These are phyloP conservation scores for Cetraspora pellucida DNA, from an alignment of 192 early-diverging fungal species.

Conservation along the genomic window DNA sequence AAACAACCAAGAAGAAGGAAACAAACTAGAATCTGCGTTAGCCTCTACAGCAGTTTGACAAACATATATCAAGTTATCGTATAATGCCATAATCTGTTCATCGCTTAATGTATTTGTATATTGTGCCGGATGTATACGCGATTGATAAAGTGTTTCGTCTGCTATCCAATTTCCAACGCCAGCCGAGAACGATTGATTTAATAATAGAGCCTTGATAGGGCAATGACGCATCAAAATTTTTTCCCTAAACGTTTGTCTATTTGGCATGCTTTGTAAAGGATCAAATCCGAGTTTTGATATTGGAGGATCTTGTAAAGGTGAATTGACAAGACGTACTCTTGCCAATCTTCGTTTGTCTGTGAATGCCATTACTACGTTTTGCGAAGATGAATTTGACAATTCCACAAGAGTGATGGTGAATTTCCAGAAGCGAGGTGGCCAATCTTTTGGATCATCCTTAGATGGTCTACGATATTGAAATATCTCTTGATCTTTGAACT, in stretches of 20 bases:
- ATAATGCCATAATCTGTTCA: constrained; percentile 49
- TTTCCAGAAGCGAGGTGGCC: constrained; percentile 76
- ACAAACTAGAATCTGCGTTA: constrained; percentile 68
- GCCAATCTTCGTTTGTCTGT: constrained; percentile 72
- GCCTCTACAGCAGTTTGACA: constrained; percentile 56
- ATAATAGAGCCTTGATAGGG: constrained; percentile 74
- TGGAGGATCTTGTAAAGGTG: constrained; percentile 49
- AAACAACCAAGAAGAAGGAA: constrained; percentile 79
- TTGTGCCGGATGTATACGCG: constrained; percentile 70
- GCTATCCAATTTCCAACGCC: constrained; percentile 90
- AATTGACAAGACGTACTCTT: constrained; percentile 62
- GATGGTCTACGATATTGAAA: constrained; percentile 34
- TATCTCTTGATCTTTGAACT: constrained; percentile 39
- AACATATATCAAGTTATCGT: constrained; percentile 52
- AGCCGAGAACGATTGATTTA: constrained; percentile 76
- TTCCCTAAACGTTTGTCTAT: constrained; percentile 48
- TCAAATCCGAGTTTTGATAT: constrained; percentile 79
- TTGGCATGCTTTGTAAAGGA: constrained; percentile 62
- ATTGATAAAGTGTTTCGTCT: constrained; percentile 79
- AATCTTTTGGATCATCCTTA: constrained; percentile 39
- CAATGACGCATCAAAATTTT: constrained; percentile 43
- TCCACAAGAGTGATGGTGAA: constrained; percentile 54
- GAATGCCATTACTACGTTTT: constrained; percentile 48
- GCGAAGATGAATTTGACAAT: not conserved
- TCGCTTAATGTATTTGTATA: constrained; percentile 50